Percentiles rank a stretch among this genome's conserved stretches.
Conservation (phyloP, 257 asterid species). For the Forsythia suspensa region DNA sequence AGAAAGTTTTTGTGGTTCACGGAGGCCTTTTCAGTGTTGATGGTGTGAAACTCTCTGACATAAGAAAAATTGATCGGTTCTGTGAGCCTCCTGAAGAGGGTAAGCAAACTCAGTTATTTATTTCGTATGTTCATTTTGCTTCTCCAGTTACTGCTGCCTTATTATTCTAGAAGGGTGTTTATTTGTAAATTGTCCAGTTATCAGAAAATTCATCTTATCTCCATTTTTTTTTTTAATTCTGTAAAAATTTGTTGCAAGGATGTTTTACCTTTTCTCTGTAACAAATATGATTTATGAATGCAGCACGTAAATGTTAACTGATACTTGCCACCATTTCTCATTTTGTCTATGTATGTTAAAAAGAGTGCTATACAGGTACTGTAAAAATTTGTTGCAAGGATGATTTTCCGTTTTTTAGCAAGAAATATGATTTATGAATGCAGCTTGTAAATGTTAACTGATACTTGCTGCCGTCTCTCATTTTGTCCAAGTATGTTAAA, state of each 20-base stretch:
- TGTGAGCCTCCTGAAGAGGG: slow-evolving; percentile 99
- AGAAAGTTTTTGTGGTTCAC: slow-evolving; percentile 87
- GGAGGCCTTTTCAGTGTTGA: slow-evolving; percentile 99
- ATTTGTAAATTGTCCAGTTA: neutral
- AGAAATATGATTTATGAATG: neutral
- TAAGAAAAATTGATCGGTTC: slow-evolving; percentile 82
- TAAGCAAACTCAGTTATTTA: slow-evolving; percentile 33
- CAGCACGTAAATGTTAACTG: neutral
- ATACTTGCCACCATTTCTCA: neutral
- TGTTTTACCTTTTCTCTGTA: slow-evolving; percentile 1
- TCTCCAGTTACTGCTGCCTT: neutral
- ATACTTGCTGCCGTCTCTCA: neutral
- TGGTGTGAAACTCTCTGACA: slow-evolving; percentile 95
- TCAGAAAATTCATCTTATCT: neutral
- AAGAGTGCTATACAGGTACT: neutral
- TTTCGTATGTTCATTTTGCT: neutral
- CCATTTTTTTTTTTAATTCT: neutral
- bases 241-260: neutral
- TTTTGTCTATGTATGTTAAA: neutral
- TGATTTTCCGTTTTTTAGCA: neutral
- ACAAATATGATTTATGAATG: neutral
- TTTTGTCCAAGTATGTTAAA: neutral
- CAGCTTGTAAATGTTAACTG: neutral
- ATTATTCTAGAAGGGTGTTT: neutral
- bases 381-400: neutral